phyloP scores from a whole-genome alignment of 139 green algal species.

The Auxenochlorella protothecoides region DNA sequence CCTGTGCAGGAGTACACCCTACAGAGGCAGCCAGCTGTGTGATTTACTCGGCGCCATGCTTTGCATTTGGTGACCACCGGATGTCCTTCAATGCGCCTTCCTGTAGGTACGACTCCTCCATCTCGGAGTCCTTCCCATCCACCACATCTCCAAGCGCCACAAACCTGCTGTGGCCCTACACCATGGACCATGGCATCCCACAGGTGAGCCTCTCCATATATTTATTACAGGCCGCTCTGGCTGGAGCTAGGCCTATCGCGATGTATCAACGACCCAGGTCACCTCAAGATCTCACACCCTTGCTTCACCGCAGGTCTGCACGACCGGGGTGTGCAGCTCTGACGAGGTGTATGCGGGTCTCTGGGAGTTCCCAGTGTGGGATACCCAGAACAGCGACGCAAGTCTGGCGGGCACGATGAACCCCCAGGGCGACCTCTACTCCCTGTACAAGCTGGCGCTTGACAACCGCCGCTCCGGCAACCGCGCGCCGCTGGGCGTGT shows the following conservation, averaged over 20 bases:
- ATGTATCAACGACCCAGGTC: too few relatives aligned
- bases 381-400: background rate
- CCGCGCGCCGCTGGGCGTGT: slow-evolving; percentile 19
- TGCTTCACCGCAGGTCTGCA: background rate
- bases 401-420: background rate
- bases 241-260: too few relatives aligned
- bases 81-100: too few relatives aligned
- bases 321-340: slow-evolving; percentile 5
- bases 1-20: too few relatives aligned
- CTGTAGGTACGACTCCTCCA: slow-evolving; percentile 10
- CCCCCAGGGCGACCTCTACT: background rate
- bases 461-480: slow-evolving; percentile 3
- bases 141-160: slow-evolving; percentile 9
- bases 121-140: slow-evolving; percentile 13
- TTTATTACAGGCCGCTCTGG: too few relatives aligned
- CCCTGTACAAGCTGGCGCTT: background rate
- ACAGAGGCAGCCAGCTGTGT: too few relatives aligned
- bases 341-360: background rate
- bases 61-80: too few relatives aligned
- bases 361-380: background rate
- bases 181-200: slow-evolving; percentile 15
- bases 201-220: slow-evolving; percentile 3
- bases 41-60: too few relatives aligned
- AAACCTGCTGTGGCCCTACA: slow-evolving; percentile 15
- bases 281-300: too few relatives aligned